Conservation (phyloP, 257 asterid genomes). For the Lycium ferocissimum region DNA sequence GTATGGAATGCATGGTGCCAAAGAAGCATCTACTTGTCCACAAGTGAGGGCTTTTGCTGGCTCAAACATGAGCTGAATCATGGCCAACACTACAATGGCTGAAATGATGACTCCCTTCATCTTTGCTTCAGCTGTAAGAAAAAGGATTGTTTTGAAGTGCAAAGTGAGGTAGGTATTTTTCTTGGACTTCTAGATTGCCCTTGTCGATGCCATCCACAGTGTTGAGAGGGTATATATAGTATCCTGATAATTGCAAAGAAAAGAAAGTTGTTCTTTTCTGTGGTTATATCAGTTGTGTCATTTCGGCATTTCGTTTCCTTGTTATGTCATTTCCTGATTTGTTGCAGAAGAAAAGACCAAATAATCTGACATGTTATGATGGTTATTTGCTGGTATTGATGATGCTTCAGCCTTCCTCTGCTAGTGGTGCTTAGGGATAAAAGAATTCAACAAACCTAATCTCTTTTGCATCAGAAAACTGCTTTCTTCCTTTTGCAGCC, state of each 20-base stretch:
- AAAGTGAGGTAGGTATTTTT: background rate
- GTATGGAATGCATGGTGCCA: slow-evolving; percentile 46
- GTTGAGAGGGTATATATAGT: background rate
- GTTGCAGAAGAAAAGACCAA: background rate
- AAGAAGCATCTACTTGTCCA: slow-evolving; percentile 40
- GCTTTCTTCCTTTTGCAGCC: background rate
- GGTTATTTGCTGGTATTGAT: background rate
- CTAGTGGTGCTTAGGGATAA: background rate
- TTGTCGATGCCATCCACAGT: background rate
- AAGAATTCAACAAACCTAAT: background rate
- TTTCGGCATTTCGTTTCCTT: background rate
- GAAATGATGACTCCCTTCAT: slow-evolving; percentile 37
- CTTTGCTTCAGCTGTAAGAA: background rate
- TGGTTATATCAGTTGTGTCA: background rate
- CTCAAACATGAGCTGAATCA: slow-evolving; percentile 24
- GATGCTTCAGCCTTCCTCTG: background rate
- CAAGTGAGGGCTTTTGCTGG: slow-evolving; percentile 45
- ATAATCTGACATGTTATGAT: background rate
- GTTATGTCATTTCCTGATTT: background rate
- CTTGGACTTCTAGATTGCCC: background rate
- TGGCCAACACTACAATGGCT: slow-evolving; percentile 34
- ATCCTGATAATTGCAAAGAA: background rate
- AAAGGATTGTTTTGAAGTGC: background rate
- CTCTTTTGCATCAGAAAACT: background rate
- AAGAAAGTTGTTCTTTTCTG: background rate